A percentile compares a stretch with the other conserved stretches of the same genome.
phyloP scores from a whole-genome alignment of 2,329 filamentous ascomycete species.

The Eutypella sp. region DNA sequence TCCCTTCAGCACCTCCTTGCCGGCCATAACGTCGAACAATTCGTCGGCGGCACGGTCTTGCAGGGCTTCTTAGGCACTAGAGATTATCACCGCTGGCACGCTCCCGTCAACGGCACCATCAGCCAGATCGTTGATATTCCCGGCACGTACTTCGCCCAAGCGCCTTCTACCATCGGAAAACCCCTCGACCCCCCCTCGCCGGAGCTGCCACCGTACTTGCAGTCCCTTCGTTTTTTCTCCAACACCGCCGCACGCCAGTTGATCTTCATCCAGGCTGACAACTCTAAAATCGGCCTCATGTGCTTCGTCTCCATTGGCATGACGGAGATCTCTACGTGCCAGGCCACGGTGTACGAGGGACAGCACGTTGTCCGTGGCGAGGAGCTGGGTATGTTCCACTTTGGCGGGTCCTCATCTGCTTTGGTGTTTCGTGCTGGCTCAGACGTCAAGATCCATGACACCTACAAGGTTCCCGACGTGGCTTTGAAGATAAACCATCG shows the following conservation, averaged over 20 bases:
- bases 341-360: constrained; percentile 2
- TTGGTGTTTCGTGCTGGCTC: not conserved
- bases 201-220: not conserved
- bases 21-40: not conserved
- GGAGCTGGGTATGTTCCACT: not conserved
- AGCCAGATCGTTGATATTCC: constrained; percentile 1
- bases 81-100: constrained; percentile 6
- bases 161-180: not conserved
- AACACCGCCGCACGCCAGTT: constrained; percentile 2
- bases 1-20: not conserved
- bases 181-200: not conserved
- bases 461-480: not conserved
- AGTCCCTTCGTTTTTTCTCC: not conserved
- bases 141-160: constrained; percentile 4
- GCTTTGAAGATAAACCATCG: not conserved
- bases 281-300: constrained; percentile 1
- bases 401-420: not conserved
- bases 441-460: not conserved
- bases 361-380: not conserved
- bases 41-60: not conserved
- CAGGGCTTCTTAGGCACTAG: not conserved
- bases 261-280: constrained; percentile 7
- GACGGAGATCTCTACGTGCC: constrained; percentile 5
- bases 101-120: constrained; percentile 7
- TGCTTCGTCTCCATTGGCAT: constrained; percentile 3